phyloP scores from a whole-genome alignment of 257 asterid genomes.

The Solanum paucissectum region DNA sequence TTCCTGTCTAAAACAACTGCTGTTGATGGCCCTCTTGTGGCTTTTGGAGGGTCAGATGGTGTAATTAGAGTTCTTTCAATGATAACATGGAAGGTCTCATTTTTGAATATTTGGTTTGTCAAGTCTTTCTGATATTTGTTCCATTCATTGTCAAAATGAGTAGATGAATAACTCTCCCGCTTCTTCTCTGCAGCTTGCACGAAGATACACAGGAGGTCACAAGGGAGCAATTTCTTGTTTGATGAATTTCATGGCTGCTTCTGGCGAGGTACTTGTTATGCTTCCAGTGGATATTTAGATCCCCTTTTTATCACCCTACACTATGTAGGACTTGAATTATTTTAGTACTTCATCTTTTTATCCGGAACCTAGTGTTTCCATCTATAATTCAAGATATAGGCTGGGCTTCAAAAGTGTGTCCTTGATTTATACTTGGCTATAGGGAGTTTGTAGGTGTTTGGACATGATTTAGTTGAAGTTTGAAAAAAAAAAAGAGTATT shows the following conservation, averaged over 20 bases:
- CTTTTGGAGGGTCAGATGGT: slow-evolving; percentile 98
- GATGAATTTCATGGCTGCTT: slow-evolving; percentile 83
- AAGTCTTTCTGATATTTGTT: neutral
- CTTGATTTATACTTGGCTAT: neutral
- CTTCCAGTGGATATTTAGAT: neutral
- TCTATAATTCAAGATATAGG: neutral
- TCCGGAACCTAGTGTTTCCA: neutral
- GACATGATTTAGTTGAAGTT: neutral
- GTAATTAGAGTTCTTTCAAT: slow-evolving; percentile 97
- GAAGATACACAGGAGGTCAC: slow-evolving; percentile 96
- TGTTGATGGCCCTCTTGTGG: slow-evolving; percentile 94
- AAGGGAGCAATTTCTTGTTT: slow-evolving; percentile 88
- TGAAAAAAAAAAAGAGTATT: neutral
- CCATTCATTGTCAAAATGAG: neutral
- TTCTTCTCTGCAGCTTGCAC: slow-evolving; percentile 57
- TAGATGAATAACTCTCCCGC: neutral
- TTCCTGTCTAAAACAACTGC: slow-evolving; percentile 63
- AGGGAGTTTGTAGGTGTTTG: neutral
- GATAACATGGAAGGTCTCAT: slow-evolving; percentile 90
- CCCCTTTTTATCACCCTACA: neutral
- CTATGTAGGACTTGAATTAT: neutral
- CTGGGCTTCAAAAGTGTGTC: neutral
- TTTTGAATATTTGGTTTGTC: slow-evolving; percentile 2
- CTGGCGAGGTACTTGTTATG: slow-evolving; percentile 68
- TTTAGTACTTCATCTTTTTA: neutral